These are phyloP conservation scores for Aspergillus sp. DNA, from an alignment of 2,329 filamentous ascomycete species.

Conservation along the genomic window DNA sequence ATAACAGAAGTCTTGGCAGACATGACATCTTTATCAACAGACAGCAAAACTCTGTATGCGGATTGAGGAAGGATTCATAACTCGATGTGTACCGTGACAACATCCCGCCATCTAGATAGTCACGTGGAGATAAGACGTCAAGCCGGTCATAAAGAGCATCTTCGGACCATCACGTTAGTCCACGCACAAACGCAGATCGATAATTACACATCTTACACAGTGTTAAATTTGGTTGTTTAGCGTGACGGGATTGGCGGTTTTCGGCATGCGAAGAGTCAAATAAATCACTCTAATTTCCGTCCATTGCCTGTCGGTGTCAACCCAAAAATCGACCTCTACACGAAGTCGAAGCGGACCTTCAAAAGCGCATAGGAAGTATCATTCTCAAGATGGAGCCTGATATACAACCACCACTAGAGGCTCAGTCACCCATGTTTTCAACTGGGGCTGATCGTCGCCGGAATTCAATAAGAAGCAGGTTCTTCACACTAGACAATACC, in stretches of 20 bases:
- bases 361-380: not conserved
- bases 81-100: not conserved
- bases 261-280: not conserved
- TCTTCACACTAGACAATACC: conserved; percentile 4
- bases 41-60: not conserved
- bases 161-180: not conserved
- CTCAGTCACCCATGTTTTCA: conserved; percentile 23
- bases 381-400: conserved; percentile 33
- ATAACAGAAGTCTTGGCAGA: not conserved
- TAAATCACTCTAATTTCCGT: not conserved
- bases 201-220: not conserved
- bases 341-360: not conserved
- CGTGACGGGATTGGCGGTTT: not conserved
- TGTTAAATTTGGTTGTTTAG: not conserved
- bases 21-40: not conserved
- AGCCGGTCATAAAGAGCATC: not conserved
- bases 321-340: not conserved
- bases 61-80: not conserved
- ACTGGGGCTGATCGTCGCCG: conserved; percentile 31
- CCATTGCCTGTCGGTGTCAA: not conserved
- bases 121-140: conserved; percentile 1
- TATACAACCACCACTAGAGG: conserved; percentile 28
- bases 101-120: not conserved
- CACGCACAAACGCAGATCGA: not conserved
- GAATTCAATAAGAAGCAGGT: conserved; percentile 46